Percentiles rank a stretch among this genome's conserved stretches.
phyloP scores from a whole-genome alignment of 495 filamentous ascomycete species.

The Sphaerosporella brunnea region DNA sequence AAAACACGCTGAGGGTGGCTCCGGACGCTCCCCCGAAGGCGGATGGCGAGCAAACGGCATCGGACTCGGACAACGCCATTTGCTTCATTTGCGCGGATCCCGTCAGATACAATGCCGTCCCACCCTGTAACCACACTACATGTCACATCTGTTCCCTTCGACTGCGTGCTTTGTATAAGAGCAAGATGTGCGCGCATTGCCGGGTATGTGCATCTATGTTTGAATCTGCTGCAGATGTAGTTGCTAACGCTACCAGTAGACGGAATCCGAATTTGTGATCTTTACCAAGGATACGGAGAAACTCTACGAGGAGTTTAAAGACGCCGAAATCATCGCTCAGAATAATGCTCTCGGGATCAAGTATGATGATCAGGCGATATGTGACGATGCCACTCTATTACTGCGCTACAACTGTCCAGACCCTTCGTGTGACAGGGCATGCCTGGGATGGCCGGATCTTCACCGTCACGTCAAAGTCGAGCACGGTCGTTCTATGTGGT shows the following conservation, averaged over 20 bases:
- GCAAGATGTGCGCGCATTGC: constrained; percentile 85
- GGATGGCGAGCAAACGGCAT: constrained; percentile 16
- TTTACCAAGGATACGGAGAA: constrained; percentile 74
- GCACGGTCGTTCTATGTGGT: constrained; percentile 83
- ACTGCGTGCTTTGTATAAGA: constrained; percentile 84
- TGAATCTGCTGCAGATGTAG: constrained; percentile 2
- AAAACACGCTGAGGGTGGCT: background rate
- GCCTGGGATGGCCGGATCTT: constrained; percentile 79
- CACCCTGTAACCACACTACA: constrained; percentile 85
- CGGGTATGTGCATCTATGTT: constrained; percentile 38
- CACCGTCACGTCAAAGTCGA: constrained; percentile 70
- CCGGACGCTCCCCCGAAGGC: background rate
- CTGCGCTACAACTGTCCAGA: constrained; percentile 95
- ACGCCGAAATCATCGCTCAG: constrained; percentile 48
- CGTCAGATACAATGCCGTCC: constrained; percentile 64
- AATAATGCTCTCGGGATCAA: constrained; percentile 77
- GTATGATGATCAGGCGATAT: constrained; percentile 72
- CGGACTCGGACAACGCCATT: constrained; percentile 49
- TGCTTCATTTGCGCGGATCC: constrained; percentile 94
- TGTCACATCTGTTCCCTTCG: constrained; percentile 90
- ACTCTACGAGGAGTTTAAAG: constrained; percentile 62
- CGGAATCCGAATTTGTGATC: constrained; percentile 63
- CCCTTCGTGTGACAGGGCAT: constrained; percentile 65
- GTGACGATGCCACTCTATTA: constrained; percentile 68
- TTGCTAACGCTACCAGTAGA: constrained; percentile 34